Conservation (phyloP, 2,329 filamentous ascomycete species). For the Beauveria sp. region DNA sequence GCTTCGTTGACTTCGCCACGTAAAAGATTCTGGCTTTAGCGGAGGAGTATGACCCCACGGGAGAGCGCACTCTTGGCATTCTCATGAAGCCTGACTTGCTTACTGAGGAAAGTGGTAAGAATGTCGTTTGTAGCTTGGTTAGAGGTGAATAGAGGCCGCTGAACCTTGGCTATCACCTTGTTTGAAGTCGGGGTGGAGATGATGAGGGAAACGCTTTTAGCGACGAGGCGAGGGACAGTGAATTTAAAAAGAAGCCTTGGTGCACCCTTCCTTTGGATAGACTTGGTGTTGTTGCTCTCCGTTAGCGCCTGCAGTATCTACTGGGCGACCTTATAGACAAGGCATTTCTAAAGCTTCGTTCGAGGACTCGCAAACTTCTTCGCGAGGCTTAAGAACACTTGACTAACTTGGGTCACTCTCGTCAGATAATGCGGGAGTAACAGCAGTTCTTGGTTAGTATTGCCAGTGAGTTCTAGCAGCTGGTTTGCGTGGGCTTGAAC, state of each 20-base stretch:
- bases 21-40: slow-evolving; percentile 38
- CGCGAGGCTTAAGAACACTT: slow-evolving; percentile 9
- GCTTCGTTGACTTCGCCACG: slow-evolving; percentile 35
- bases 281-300: slow-evolving; percentile 19
- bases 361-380: slow-evolving; percentile 15
- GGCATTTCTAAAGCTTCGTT: slow-evolving; percentile 21
- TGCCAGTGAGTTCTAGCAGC: slow-evolving; percentile 16
- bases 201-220: background rate
- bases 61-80: slow-evolving; percentile 34
- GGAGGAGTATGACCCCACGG: slow-evolving; percentile 25
- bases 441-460: slow-evolving; percentile 14
- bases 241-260: background rate
- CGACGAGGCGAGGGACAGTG: background rate
- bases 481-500: slow-evolving; percentile 11
- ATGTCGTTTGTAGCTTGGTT: slow-evolving; percentile 13
- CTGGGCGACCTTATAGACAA: slow-evolving; percentile 21
- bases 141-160: slow-evolving; percentile 14
- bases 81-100: slow-evolving; percentile 41
- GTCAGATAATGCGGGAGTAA: slow-evolving; percentile 15
- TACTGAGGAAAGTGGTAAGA: slow-evolving; percentile 14
- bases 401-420: slow-evolving; percentile 11
- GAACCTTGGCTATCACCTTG: slow-evolving; percentile 18
- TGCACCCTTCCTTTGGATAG: slow-evolving; percentile 15
- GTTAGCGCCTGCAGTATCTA: slow-evolving; percentile 17
- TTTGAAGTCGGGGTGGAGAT: slow-evolving; percentile 19